Conservation (phyloP, 2,329 filamentous ascomycete genomes). For the Venturia effusa region DNA sequence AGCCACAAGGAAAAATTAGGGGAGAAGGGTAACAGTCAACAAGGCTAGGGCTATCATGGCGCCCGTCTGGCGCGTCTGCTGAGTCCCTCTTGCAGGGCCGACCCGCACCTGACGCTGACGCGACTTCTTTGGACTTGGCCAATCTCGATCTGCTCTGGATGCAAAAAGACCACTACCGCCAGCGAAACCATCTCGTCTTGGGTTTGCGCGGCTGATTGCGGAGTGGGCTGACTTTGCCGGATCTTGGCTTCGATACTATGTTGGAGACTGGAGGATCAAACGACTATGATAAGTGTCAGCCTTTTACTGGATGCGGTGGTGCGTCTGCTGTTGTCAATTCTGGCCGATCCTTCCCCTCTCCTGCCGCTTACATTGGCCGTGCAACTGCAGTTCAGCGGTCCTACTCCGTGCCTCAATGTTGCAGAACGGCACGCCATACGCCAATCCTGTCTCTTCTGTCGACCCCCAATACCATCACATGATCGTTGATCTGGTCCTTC, state of each 20-base stretch:
- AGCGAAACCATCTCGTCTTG: not conserved
- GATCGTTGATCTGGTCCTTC: not conserved
- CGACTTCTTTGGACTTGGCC: not conserved
- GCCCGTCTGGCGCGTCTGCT: not conserved
- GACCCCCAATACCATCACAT: not conserved
- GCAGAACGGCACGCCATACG: not conserved
- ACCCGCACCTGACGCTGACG: not conserved
- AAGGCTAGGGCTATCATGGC: not conserved
- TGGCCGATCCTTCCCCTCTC: not conserved
- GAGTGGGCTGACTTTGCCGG: not conserved
- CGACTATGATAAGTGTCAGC: not conserved
- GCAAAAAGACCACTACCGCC: not conserved
- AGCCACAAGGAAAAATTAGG: not conserved
- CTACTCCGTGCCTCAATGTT: not conserved
- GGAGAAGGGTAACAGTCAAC: not conserved
- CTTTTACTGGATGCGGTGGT: not conserved
- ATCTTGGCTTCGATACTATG: not conserved
- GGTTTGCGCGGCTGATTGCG: not conserved
- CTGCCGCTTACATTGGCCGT: not conserved
- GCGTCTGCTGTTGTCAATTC: conserved; percentile 1
- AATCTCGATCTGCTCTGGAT: not conserved
- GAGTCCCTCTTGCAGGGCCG: conserved; percentile 4
- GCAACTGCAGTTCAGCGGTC: not conserved
- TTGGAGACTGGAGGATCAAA: not conserved
- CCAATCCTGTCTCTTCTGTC: not conserved